Evolutionary conservation across 441 rosid genomes (phyloP), one percentile per base, ranked within the genome.

Genomic region (Macaranga tanarius): DNA sequence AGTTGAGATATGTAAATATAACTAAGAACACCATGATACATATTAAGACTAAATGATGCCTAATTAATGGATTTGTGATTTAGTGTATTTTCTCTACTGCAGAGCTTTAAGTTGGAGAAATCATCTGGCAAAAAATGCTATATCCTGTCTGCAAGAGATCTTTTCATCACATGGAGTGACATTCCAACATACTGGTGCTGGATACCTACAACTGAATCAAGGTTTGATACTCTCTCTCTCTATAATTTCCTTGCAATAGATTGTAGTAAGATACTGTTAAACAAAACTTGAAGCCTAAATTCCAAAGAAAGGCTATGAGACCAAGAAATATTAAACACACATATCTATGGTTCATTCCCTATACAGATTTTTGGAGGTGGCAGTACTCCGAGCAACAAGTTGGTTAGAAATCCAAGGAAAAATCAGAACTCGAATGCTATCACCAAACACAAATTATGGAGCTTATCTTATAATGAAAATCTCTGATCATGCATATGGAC

Each of bases 91-190:
- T 67, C 38, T 13, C 7, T 67, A 38, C 69, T 50, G 52, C 75
- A 90, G 96, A 76, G 83, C 60, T 85, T 87, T 85, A 80, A 75
- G 76, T 72, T 90, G 67, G 85, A 87, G 70, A 85, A 82, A 76
- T 76, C 81, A 2, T 74, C 86, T 0, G 89, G 88, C 5, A 84
- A 61, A 65, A 55, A 70, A 28, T 82, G 84, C 0, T 90, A 77
- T 34, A 26, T 80, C 15, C 44, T 90, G 59, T 89, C 93, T 1
- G 86, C 93, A 45, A 83, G 89, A 77, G 83, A 84, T 69, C 86
- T 89, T 38, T 71, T 74, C 1, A 89, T 73, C 70, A 6, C 47
- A 5, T 73, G 70, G 76, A 25, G 64, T n/a, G 64, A 73, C 19
- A 47, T 73, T 48, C 70, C 76, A 19, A 64, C 48, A 9, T 56